Base-by-base conservation (phyloP, 305 asterid genomes). In the Solanum hybrid region DNA sequence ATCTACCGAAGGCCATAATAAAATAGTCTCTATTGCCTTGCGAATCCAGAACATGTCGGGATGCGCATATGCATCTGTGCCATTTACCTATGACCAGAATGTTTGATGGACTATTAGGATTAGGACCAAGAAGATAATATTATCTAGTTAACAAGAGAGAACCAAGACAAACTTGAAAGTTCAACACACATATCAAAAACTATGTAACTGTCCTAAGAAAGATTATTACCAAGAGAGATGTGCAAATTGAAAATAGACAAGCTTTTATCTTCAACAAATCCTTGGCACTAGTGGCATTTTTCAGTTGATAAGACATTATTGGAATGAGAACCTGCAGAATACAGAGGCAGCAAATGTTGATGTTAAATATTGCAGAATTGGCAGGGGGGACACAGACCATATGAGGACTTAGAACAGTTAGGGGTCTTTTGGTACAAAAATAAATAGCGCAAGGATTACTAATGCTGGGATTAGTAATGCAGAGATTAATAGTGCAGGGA, bases 241-340 rank as follows among this genome's bases (percentile, higher is more conserved):
- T 96, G 88, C 99, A 96, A 87, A 95, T 84, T 88, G 98, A 92
- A 93, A 95, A 97, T 14, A 96, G 93, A 90, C 98, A 97, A 56
- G 94, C 95, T 95, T 94, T 97, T 88, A 95, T 95, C 92, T 90
- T 94, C 88, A 92, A 72, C 42, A 93, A 86, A 78, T 96, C 98
- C 92, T 91, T 91, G 29, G 92, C 91, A 89, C 78, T 89, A 86
- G 92, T 92, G 69, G 99, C 99, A 9, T 75, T 35, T 92, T 94
- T 95, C 93, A 97, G 89, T 89, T 92, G 92, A 90, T 94, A 92
- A 81, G 97, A 92, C 90, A 95, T 85, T 34, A 91, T 75, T 42
- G 99, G 99, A 92, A 97, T 79, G 76, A 97, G 98, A 93, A 95
- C 94, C 99, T 97, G 95, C 94, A 92, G 75, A 27, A 86, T 89